These are phyloP conservation scores for Lavandula angustifolia DNA, from an alignment of 257 asterid genomes.

Conservation along the genomic window DNA sequence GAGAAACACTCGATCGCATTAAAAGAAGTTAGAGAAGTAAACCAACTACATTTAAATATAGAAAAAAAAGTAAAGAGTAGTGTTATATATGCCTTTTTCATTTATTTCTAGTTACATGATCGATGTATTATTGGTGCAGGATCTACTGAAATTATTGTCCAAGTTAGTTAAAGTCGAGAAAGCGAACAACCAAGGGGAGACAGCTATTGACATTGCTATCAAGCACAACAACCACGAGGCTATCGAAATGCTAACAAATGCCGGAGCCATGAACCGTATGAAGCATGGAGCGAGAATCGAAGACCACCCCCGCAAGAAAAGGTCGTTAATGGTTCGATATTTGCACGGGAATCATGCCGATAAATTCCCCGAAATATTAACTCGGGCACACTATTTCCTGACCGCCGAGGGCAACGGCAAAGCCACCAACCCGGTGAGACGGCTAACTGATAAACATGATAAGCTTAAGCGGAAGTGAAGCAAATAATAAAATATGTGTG, in stretches of 20 bases:
- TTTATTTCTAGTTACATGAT: background rate
- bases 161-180: constrained; percentile 8
- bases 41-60: too few species aligned
- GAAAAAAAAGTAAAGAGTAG: too few species aligned
- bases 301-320: background rate
- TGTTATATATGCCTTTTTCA: too few species aligned
- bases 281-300: background rate
- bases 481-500: too few species aligned
- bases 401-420: too few species aligned
- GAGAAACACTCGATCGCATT: too few species aligned
- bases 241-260: background rate
- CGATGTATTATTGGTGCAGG: background rate
- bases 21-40: too few species aligned
- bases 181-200: constrained; percentile 9
- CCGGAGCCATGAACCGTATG: background rate
- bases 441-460: too few species aligned
- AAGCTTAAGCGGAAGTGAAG: too few species aligned
- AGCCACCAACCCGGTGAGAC: too few species aligned
- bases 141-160: background rate
- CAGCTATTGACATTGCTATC: constrained; percentile 23
- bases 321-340: background rate
- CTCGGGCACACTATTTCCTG: constrained; percentile 18
- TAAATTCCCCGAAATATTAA: background rate
- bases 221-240: background rate
- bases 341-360: background rate